Conservation (phyloP, 208 protist species). For the Wallacemonas sp. region DNA sequence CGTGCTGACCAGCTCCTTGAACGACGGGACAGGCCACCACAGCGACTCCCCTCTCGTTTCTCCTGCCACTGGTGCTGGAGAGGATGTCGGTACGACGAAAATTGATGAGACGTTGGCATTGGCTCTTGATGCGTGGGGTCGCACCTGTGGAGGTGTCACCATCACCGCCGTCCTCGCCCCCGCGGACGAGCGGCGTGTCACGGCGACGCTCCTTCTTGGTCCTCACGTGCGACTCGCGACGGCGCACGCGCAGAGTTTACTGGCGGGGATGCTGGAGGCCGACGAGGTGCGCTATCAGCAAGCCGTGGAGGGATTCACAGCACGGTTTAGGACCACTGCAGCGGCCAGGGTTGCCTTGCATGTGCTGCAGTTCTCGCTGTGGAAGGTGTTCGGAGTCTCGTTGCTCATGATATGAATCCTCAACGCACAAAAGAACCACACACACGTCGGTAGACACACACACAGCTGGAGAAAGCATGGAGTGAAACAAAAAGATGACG, state of each 20-base stretch:
- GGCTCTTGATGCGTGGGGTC: too few species aligned
- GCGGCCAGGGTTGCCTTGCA: constrained; percentile 54
- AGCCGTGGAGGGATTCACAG: constrained; percentile 32
- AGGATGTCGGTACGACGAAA: too few species aligned
- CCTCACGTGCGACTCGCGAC: constrained; percentile 58
- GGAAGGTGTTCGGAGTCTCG: constrained; percentile 47
- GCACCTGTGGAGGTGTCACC: too few species aligned
- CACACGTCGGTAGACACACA: neutral
- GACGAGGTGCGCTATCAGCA: constrained; percentile 34
- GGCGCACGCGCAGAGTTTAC: constrained; percentile 56
- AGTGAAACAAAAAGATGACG: too few species aligned
- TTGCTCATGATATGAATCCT: constrained; percentile 27
- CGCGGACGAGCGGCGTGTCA: constrained; percentile 30
- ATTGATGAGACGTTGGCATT: too few species aligned
- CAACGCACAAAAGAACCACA: neutral
- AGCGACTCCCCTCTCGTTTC: too few species aligned
- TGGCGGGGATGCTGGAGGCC: constrained; percentile 64
- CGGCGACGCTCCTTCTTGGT: constrained; percentile 47
- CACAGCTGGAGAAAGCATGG: neutral
- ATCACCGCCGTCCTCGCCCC: constrained; percentile 31
- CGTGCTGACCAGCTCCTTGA: neutral
- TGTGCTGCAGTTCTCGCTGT: constrained; percentile 61
- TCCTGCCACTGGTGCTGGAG: too few species aligned
- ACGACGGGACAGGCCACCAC: too few species aligned
- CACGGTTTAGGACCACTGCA: constrained; percentile 38